Conservation (phyloP, 352 stramenopile genomes). For the Phytophthora niederhauseri region DNA sequence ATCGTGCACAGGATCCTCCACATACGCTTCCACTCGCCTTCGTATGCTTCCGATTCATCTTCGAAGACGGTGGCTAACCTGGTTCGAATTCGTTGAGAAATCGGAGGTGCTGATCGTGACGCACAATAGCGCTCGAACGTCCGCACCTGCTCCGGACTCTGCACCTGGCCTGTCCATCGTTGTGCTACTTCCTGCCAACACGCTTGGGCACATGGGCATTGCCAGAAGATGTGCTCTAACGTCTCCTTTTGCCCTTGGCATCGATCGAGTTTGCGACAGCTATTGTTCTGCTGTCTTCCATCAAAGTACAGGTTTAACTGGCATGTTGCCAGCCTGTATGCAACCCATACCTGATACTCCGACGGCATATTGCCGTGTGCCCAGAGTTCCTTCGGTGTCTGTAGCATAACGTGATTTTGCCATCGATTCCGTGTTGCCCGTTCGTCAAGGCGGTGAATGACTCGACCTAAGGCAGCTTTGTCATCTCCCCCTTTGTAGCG, state of each 20-base stretch:
- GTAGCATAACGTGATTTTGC: not conserved
- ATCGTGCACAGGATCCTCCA: no score
- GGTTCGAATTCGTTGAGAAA: no score
- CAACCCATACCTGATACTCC: constrained; percentile 5
- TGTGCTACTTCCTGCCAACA: not conserved
- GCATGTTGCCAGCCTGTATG: not conserved
- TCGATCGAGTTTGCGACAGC: not conserved
- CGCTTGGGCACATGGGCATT: constrained; percentile 2
- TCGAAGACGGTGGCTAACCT: no score
- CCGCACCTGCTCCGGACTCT: no score
- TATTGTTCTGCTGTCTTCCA: not conserved
- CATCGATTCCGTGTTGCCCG: not conserved
- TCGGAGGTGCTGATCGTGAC: no score
- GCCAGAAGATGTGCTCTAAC: constrained; percentile 4
- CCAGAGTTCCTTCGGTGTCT: not conserved
- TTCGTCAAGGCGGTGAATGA: no score
- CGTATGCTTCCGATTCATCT: no score
- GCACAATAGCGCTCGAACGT: no score
- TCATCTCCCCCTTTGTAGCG: no score
- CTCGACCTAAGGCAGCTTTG: no score
- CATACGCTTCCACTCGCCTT: no score
- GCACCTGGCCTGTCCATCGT: no score
- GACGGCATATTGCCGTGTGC: constrained; percentile 1
- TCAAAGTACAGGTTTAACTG: constrained; percentile 4
- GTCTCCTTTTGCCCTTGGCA: not conserved